These are phyloP conservation scores for Trebouxia gelatinosa DNA, from an alignment of 163 green algal genomes.

Conservation along the genomic window DNA sequence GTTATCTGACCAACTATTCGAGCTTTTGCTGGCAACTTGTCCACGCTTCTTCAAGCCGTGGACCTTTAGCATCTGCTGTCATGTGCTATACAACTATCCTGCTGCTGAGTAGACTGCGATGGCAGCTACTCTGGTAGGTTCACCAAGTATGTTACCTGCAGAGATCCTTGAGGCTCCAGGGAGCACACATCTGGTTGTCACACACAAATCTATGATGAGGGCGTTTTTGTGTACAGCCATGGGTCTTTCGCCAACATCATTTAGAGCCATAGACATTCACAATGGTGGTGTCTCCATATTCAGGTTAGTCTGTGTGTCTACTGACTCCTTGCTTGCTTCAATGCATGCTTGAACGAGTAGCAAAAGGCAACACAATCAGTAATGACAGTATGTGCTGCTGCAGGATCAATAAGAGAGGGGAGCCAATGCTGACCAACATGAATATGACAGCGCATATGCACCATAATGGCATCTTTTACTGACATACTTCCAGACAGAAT, in stretches of 20 bases:
- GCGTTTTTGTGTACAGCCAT: conserved; percentile 65
- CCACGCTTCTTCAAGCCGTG: neutral
- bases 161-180: conserved; percentile 47
- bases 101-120: neutral
- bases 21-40: neutral
- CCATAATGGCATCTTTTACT: conserved; percentile 51
- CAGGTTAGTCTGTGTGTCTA: conserved; percentile 25
- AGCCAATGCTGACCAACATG: conserved; percentile 63
- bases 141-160: conserved; percentile 19
- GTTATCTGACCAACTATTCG: neutral
- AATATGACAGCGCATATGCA: conserved; percentile 70
- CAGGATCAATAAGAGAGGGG: conserved; percentile 57
- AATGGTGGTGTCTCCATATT: conserved; percentile 66
- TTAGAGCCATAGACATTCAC: conserved; percentile 66
- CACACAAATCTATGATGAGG: conserved; percentile 71
- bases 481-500: neutral
- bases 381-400: neutral
- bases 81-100: neutral
- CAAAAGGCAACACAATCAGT: no score
- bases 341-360: neutral
- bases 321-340: neutral
- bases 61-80: neutral
- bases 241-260: conserved; percentile 48
- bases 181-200: conserved; percentile 57
- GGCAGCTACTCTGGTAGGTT: no score